Conservation (phyloP, 2,329 filamentous ascomycete genomes). For the Sarocladium kiliense region DNA sequence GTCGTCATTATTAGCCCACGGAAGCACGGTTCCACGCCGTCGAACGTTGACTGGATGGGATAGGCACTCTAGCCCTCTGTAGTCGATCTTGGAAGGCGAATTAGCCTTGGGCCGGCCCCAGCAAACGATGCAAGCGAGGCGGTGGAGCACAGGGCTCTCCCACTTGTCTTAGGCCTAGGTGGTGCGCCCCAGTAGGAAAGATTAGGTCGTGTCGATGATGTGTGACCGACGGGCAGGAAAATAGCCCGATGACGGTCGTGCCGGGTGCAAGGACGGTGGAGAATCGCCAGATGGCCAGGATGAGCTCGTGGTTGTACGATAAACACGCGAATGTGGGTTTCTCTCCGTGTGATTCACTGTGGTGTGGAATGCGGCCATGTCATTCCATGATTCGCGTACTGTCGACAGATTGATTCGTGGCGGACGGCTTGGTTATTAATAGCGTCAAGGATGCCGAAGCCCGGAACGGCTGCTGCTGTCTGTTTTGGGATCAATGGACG, state of each 20-base stretch:
- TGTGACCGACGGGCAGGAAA: not conserved
- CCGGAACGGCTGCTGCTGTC: not conserved
- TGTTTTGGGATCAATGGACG: too few relatives aligned
- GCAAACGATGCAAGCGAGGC: not conserved
- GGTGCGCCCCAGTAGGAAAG: not conserved
- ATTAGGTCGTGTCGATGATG: not conserved
- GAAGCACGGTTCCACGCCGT: constrained; percentile 6
- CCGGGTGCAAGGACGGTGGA: not conserved
- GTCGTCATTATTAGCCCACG: not conserved
- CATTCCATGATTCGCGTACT: too few relatives aligned
- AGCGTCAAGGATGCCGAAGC: not conserved
- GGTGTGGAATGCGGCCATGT: too few relatives aligned
- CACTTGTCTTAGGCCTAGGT: not conserved
- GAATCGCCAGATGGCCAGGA: not conserved
- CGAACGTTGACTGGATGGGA: not conserved
- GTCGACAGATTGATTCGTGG: not conserved
- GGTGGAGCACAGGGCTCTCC: not conserved
- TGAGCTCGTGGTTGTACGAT: not conserved
- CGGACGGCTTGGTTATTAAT: not conserved
- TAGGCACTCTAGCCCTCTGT: not conserved
- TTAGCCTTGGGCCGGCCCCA: constrained; percentile 6
- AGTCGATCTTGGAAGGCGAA: constrained; percentile 4
- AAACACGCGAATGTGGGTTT: not conserved
- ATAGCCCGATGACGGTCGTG: not conserved
- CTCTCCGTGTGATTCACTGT: too few relatives aligned